These are phyloP conservation scores for Elongisporangium senticosum DNA, from an alignment of 352 stramenopile species.

Conservation along the genomic window DNA sequence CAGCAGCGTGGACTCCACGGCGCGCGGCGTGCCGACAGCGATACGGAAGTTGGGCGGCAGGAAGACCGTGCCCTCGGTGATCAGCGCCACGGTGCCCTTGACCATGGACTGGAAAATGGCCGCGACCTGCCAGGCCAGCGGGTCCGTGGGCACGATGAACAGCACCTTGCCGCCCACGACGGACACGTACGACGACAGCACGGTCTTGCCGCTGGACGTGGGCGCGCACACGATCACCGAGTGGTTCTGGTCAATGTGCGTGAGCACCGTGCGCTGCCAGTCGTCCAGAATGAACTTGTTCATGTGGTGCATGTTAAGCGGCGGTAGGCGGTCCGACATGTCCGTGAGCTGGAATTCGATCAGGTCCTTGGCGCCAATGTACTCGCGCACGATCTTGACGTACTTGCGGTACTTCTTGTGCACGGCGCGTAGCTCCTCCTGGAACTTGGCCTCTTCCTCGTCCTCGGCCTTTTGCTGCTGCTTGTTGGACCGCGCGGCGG, in stretches of 20 bases:
- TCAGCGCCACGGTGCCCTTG: constrained; percentile 94
- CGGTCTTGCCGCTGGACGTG: constrained; percentile 97
- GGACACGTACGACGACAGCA: constrained; percentile 82
- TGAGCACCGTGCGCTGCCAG: constrained; percentile 96
- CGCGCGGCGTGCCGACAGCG: constrained; percentile 94
- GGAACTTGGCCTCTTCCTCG: constrained; percentile 69
- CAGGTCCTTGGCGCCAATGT: constrained; percentile 59
- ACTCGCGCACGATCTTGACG: constrained; percentile 70
- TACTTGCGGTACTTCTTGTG: constrained; percentile 89
- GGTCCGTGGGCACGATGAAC: constrained; percentile 94
- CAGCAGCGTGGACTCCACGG: constrained; percentile 91
- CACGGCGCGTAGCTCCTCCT: constrained; percentile 51
- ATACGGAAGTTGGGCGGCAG: constrained; percentile 82
- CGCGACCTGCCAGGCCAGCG: constrained; percentile 97
- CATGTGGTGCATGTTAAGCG: constrained; percentile 88
- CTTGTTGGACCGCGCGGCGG: constrained; percentile 67
- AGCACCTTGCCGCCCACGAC: constrained; percentile 77
- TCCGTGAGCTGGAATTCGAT: constrained; percentile 86
- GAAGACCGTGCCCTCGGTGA: constrained; percentile 90
- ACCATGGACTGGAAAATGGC: constrained; percentile 98
- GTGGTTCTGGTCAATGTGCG: constrained; percentile 92
- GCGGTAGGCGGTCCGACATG: constrained; percentile 80
- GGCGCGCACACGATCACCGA: constrained; percentile 97
- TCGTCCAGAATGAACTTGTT: constrained; percentile 94
- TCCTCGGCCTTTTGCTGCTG: constrained; percentile 65